A percentile compares a stretch with the other conserved stretches of the same genome.
Evolutionary conservation across 306 rosid genomes (phyloP).

Genomic region (Coriaria nepalensis): DNA sequence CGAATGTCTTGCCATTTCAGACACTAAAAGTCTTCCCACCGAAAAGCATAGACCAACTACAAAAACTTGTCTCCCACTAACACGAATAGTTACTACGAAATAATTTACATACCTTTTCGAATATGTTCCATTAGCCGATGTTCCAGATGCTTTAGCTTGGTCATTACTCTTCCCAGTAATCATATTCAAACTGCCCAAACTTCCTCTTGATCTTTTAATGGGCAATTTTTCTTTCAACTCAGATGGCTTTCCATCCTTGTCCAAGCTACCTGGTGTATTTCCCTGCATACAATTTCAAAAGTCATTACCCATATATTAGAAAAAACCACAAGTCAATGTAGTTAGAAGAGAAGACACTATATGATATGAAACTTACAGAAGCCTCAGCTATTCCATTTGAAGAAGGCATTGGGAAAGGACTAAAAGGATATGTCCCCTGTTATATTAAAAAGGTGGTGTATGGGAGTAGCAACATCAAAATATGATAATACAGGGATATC

Average conservation of each 20-base stretch:
- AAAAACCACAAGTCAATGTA: constrained; percentile 2
- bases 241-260: constrained; percentile 69
- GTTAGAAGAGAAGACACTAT: constrained; percentile 5
- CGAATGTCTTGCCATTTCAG: too few species aligned
- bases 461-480: constrained; percentile 9
- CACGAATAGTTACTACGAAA: too few species aligned
- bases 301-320: constrained; percentile 5
- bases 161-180: constrained; percentile 86
- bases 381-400: constrained; percentile 87
- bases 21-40: not conserved
- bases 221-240: constrained; percentile 90
- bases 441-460: constrained; percentile 12
- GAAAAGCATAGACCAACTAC: constrained; percentile 3
- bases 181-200: constrained; percentile 95
- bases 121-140: constrained; percentile 67
- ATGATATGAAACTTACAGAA: constrained; percentile 48
- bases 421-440: constrained; percentile 95
- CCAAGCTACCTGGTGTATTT: constrained; percentile 67
- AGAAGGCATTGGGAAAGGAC: constrained; percentile 88
- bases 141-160: constrained; percentile 57
- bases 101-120: constrained; percentile 59
- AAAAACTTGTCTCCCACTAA: too few species aligned
- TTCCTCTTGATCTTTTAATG: constrained; percentile 95
- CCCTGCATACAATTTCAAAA: constrained; percentile 45
- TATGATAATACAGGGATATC: constrained; percentile 7